A percentile compares a stretch with the other conserved stretches of the same genome.
Evolutionary conservation across 2,329 filamentous ascomycete genomes (phyloP).

Genomic region (Hymenoscyphus fructigenus): DNA sequence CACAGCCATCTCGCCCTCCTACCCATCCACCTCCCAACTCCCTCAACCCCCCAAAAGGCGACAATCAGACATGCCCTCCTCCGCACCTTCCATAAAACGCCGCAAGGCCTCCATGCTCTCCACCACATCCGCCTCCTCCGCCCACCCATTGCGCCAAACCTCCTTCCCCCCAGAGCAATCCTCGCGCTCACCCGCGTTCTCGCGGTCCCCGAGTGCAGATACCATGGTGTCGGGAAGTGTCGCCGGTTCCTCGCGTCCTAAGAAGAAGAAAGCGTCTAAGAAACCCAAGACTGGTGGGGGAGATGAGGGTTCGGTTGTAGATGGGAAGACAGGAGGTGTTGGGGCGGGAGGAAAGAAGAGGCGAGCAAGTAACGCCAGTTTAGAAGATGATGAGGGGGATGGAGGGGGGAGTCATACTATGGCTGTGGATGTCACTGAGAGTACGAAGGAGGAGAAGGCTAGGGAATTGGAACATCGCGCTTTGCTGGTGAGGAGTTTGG

Average conservation of each 20-base stretch:
- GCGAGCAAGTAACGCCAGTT: constrained; percentile 47
- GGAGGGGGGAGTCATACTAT: constrained; percentile 42
- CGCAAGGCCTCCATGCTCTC: constrained; percentile 69
- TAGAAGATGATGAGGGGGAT: constrained; percentile 51
- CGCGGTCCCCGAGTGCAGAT: constrained; percentile 67
- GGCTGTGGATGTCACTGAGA: constrained; percentile 57
- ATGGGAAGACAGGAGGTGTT: constrained; percentile 46
- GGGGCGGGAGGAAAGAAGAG: constrained; percentile 42
- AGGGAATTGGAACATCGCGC: constrained; percentile 57
- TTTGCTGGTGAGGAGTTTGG: constrained; percentile 64
- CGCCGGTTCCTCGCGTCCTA: constrained; percentile 44
- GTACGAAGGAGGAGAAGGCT: constrained; percentile 66
- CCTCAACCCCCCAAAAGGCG: constrained; percentile 65
- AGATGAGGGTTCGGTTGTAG: constrained; percentile 47
- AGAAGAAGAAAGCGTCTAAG: constrained; percentile 57
- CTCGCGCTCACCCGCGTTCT: constrained; percentile 42
- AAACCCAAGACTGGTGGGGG: constrained; percentile 59
- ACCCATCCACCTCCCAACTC: constrained; percentile 49
- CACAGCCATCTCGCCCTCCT: constrained; percentile 51
- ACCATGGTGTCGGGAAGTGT: constrained; percentile 61
- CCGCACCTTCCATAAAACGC: constrained; percentile 56
- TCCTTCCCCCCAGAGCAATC: constrained; percentile 71
- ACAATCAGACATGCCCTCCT: constrained; percentile 51
- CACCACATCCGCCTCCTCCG: constrained; percentile 49
- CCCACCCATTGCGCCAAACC: constrained; percentile 75